Evolutionary conservation across 192 early-diverging fungal genomes (phyloP).

Genomic region (Coemansia sp.): DNA sequence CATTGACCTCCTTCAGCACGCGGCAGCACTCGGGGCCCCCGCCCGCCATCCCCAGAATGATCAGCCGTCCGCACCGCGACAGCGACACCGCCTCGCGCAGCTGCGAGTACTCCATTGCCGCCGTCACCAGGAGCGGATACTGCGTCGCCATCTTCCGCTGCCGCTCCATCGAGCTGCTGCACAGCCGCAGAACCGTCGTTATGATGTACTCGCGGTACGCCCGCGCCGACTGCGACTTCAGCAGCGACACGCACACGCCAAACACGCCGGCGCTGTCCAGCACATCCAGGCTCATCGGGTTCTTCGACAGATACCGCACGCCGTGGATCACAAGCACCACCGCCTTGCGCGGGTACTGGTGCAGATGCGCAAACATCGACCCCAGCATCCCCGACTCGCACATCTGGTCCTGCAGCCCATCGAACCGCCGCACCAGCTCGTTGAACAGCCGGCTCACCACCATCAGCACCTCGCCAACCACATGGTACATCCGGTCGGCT

Average conservation of each 20-base stretch:
- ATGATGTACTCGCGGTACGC: conserved; percentile 55
- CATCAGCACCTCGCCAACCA: conserved; percentile 46
- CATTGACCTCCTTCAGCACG: conserved; percentile 49
- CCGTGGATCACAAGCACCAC: conserved; percentile 48
- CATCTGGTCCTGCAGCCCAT: conserved; percentile 42
- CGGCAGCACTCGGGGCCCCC: conserved; percentile 49
- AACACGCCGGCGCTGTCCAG: conserved; percentile 51
- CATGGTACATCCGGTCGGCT: conserved; percentile 45
- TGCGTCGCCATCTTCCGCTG: conserved; percentile 41
- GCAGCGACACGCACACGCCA: conserved; percentile 32
- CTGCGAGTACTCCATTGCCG: conserved; percentile 51
- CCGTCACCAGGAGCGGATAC: conserved; percentile 36
- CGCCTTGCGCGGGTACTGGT: conserved; percentile 46
- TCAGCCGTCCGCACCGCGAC: conserved; percentile 44
- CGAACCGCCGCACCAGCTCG: conserved; percentile 42
- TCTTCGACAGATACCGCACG: conserved; percentile 51
- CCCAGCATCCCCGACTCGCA: conserved; percentile 49
- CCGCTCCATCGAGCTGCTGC: conserved; percentile 46
- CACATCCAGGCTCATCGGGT: conserved; percentile 49
- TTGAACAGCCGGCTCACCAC: conserved; percentile 44
- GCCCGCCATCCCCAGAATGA: conserved; percentile 45
- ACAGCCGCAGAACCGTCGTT: conserved; percentile 47
- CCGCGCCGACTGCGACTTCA: conserved; percentile 26
- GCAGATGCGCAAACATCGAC: conserved; percentile 27
- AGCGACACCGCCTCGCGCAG: conserved; percentile 36